phyloP scores from a whole-genome alignment of 208 protist species.

The Acanthamoeba royreba region DNA sequence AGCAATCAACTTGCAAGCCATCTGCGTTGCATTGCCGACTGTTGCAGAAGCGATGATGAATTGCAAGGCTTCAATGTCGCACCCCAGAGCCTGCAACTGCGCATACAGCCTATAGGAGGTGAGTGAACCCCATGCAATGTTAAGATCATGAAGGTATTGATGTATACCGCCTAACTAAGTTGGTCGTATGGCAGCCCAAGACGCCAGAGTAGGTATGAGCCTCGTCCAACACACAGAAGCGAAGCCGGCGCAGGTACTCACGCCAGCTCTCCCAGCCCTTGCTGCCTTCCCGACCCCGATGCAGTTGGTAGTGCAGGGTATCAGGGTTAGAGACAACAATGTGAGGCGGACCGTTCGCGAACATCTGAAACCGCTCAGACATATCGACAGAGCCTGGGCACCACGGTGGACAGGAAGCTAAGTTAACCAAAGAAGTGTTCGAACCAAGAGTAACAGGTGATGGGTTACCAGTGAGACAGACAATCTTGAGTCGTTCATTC shows the following conservation, averaged over 20 bases:
- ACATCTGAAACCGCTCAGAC: not conserved
- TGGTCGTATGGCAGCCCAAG: not conserved
- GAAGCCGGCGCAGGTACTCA: not conserved
- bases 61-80: not conserved
- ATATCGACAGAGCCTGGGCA: not conserved
- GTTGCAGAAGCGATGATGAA: not conserved
- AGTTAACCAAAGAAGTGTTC: no score
- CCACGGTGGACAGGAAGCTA: no score
- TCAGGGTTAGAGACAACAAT: not conserved
- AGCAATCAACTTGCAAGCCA: not conserved
- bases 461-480: not conserved
- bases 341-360: not conserved
- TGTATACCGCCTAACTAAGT: not conserved
- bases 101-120: not conserved
- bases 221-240: conserved; percentile 9
- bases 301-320: not conserved
- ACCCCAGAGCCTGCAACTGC: not conserved
- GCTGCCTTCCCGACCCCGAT: not conserved
- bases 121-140: no score
- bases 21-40: not conserved
- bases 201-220: not conserved
- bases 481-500: not conserved
- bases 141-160: no score
- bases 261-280: not conserved
- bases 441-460: no score